A percentile compares a stretch with the other conserved stretches of the same genome.
Evolutionary conservation across 441 rosid genomes (phyloP).

Genomic region (Raphanus hybrid): DNA sequence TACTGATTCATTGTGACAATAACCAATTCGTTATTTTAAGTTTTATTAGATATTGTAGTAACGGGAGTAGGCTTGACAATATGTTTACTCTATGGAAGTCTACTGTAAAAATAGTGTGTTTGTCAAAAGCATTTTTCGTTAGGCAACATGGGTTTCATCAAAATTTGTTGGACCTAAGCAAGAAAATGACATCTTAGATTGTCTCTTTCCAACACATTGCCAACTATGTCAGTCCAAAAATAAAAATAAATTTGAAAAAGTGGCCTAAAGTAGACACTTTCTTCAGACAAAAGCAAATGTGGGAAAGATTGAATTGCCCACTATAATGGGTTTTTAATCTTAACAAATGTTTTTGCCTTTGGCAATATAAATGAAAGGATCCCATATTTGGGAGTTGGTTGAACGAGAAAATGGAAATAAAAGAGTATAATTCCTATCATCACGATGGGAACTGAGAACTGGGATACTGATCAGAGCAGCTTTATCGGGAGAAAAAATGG

Average conservation of each 20-base stretch:
- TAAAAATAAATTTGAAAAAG: constrained; percentile 28
- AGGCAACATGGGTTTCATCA: constrained; percentile 40
- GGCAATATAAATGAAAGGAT: constrained; percentile 39
- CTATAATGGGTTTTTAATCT: constrained; percentile 26
- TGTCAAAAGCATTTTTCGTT: constrained; percentile 36
- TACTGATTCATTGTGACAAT: constrained; percentile 8
- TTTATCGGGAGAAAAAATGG: no score
- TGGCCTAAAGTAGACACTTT: constrained; percentile 42
- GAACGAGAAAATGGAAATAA: constrained; percentile 22
- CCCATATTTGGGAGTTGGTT: constrained; percentile 42
- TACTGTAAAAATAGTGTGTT: constrained; percentile 24
- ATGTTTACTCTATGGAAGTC: constrained; percentile 17
- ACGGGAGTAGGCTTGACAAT: constrained; percentile 31
- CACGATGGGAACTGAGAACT: constrained; percentile 42
- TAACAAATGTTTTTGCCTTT: constrained; percentile 32
- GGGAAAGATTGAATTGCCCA: constrained; percentile 41
- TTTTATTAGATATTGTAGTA: constrained; percentile 6
- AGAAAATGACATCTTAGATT: constrained; percentile 36
- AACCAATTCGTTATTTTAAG: background rate
- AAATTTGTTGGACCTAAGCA: constrained; percentile 26
- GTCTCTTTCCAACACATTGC: constrained; percentile 48
- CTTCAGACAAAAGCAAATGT: constrained; percentile 73
- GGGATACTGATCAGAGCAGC: constrained; percentile 16
- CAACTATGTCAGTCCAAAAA: constrained; percentile 42
- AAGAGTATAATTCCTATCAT: constrained; percentile 29